A percentile compares a stretch with the other conserved stretches of the same genome.
phyloP scores from a whole-genome alignment of 768 basidiomycete genomes.

The Mycena indigotica region DNA sequence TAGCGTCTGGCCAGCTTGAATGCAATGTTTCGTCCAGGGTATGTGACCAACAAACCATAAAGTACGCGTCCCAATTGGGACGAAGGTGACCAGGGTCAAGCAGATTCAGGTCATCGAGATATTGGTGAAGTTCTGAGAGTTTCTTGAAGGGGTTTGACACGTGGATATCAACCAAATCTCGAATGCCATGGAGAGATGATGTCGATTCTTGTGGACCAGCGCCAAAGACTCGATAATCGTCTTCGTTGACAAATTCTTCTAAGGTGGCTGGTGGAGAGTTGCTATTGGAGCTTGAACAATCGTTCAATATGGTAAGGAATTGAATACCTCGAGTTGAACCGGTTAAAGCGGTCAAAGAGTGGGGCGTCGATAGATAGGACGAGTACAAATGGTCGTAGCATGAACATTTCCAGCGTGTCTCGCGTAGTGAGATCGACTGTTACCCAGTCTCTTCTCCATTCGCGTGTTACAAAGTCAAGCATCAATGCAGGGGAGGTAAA shows the following conservation, averaged over 20 bases:
- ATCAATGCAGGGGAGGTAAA: slow-evolving; percentile 56
- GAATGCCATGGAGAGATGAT: slow-evolving; percentile 36
- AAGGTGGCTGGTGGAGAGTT: slow-evolving; percentile 43
- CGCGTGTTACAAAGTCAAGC: slow-evolving; percentile 73
- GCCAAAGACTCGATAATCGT: slow-evolving; percentile 76
- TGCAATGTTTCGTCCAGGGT: background rate
- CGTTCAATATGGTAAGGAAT: background rate
- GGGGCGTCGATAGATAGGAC: slow-evolving; percentile 86
- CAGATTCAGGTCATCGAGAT: slow-evolving; percentile 73
- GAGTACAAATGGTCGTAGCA: slow-evolving; percentile 89
- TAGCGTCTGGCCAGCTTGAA: slow-evolving; percentile 66
- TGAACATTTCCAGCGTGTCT: slow-evolving; percentile 64
- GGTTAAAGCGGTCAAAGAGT: slow-evolving; percentile 63
- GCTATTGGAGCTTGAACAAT: background rate
- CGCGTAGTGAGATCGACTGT: slow-evolving; percentile 68
- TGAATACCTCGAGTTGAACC: slow-evolving; percentile 52
- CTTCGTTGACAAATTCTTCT: slow-evolving; percentile 70
- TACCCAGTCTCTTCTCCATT: slow-evolving; percentile 82
- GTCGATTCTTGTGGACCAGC: slow-evolving; percentile 14
- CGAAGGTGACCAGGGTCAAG: slow-evolving; percentile 74
- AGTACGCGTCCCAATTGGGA: slow-evolving; percentile 94
- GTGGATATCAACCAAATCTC: slow-evolving; percentile 60
- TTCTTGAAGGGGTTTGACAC: slow-evolving; percentile 66
- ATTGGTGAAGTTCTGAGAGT: slow-evolving; percentile 52
- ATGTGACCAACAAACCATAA: slow-evolving; percentile 68